Evolutionary conservation across 306 rosid genomes (phyloP), one percentile per base, ranked within the genome.

Genomic region (Cucumis cinereus): DNA sequence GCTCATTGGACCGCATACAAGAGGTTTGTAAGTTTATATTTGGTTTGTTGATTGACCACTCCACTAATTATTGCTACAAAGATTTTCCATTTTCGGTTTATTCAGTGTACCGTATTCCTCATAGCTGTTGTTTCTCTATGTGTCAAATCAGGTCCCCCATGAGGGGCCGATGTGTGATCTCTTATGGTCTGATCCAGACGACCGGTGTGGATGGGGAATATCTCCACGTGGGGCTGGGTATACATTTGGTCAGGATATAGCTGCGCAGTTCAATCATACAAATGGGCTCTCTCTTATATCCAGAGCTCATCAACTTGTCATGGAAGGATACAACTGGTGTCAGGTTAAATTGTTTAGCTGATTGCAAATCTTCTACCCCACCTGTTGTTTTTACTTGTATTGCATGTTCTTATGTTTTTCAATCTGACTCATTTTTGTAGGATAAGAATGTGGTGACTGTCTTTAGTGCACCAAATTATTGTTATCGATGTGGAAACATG

Each of bases 91-190:
- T 70, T 69, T 2, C 7, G 73, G 49, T 30, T 9, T 26, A 22
- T 73, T 74, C 78, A 80, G 53, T 58, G 63, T 58, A 23, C 10
- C 22, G 68, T 9, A 24, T 49, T 52, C 41, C 55, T 61, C 35
- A 55, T 50, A 73, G 63, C 55, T 73, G 79, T 77, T 24, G 76
- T 81, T 70, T 70, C 40, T 47, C 20, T 23, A 68, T 11, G 41
- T 68, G 28, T 66, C 26, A 76, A 41, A n/a, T 43, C 82, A 93
- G 98, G 97, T 91, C 84, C 98, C 98, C 10, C 98, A 94, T 52
- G 98, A 94, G 89, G 98, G 98, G 76, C 98, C 98, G 3, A 94
- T 94, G 98, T 94, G 98, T 68, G 98, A 94, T 70, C 96, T 94
- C 73, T 85, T 94, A 76, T 94, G 98, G 98, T 94, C 98, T 73